Base-by-base conservation (phyloP, 106 monocot species). In the Acanthochlamys bracteata region DNA sequence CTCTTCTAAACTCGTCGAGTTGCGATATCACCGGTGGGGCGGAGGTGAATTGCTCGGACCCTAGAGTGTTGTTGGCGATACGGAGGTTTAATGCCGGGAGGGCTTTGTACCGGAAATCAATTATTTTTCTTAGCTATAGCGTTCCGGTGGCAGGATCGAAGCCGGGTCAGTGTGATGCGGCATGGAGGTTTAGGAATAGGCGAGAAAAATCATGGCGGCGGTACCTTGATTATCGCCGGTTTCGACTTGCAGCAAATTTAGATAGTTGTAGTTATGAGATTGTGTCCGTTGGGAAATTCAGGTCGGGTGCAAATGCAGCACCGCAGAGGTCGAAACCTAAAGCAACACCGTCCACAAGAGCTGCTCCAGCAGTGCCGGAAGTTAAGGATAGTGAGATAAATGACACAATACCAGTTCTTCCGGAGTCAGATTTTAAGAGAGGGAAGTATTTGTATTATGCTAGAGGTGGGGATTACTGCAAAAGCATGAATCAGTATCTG, bases 131-230 rank as follows among this genome's bases (percentile, higher is more conserved):
- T 33, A 65, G 76, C 39, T 98, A 91, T 70, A 85, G 83, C 6
- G 64, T 65, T 3, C 91, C 96, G 4, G 96, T 98, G 19, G 42
- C 75, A 0, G 96, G 96, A 7, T 41, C 79, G 0, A 63, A 39
- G 17, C 61, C 74, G 42, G 78, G 72, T 25, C 72, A 78, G 71
- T 98, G 96, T 70, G 88, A 98, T 33, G 83, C 71, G 4, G 80
- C 91, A 16, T 98, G 96, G 91, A 55, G 79, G 39, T 98, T 91
- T 67, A 75, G 96, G 53, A 98, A 88, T 74, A 69, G 79, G 25
- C 75, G 59, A 51, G 89, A 90, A 68, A 90, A 85, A 66, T 91
- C 96, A 0, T 91, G 96, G 96, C 70, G 96, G 49, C 71, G 78
- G 57, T 98, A 91, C 76, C 63, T 73, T 1, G 96, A 98, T 68